Evolutionary conservation across 441 rosid species (phyloP).

Genomic region (Bocquillonia castaneifolia): DNA sequence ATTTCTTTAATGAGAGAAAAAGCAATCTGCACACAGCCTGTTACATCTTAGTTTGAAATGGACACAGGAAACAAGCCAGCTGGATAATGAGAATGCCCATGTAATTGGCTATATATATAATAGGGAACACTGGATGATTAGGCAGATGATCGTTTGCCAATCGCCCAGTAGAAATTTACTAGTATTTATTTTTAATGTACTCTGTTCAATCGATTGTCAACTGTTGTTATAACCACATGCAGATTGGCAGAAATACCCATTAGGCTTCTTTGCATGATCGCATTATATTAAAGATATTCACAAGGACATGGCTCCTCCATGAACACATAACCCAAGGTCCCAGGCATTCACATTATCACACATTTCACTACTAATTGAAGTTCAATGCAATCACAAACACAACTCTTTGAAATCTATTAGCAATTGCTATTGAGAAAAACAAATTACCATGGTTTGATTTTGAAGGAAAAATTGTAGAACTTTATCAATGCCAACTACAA

Average conservation of each 20-base stretch:
- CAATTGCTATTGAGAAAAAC: neutral
- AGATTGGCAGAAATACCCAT: neutral
- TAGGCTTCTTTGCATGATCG: neutral
- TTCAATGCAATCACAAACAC: neutral
- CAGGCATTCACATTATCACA: neutral
- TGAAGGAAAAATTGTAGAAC: neutral
- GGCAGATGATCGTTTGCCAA: neutral
- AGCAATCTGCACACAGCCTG: neutral
- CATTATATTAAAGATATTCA: neutral
- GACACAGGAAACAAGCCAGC: neutral
- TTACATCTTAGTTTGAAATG: neutral
- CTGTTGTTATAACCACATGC: neutral
- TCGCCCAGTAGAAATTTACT: neutral
- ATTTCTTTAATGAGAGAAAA: neutral
- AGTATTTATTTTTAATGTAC: neutral
- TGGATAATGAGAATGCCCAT: neutral
- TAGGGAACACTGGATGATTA: neutral
- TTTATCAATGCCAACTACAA: neutral
- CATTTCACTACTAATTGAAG: neutral
- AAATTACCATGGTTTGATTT: neutral
- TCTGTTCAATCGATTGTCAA: neutral
- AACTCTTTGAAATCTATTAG: neutral
- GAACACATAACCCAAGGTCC: neutral
- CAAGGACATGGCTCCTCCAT: neutral
- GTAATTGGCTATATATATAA: neutral